Conservation (phyloP, 169 alveolate species). For the Plasmodium adleri region DNA sequence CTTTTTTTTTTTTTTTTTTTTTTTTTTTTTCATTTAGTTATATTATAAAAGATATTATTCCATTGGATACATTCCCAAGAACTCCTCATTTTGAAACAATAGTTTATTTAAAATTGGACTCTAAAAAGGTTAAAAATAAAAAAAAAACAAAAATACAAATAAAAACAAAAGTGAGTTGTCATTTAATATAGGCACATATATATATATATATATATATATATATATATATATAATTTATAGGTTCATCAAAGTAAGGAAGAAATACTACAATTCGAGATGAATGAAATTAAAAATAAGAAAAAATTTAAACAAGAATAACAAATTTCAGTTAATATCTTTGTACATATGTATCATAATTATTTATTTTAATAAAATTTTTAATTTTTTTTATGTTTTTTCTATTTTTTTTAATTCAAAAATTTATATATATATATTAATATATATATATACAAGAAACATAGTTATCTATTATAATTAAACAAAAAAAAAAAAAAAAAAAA, state of each 20-base stretch:
- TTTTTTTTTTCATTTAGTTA: conserved; percentile 32
- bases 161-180: too few species aligned
- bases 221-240: too few species aligned
- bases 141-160: background rate
- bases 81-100: conserved; percentile 74
- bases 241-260: too few species aligned
- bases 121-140: conserved; percentile 36
- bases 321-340: too few species aligned
- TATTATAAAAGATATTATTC: conserved; percentile 59
- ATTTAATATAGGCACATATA: background rate
- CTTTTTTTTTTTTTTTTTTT: conserved; percentile 1
- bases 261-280: too few species aligned
- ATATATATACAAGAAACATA: background rate
- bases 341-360: too few species aligned
- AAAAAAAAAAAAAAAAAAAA: too few species aligned
- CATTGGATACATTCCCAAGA: conserved; percentile 72
- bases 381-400: too few species aligned
- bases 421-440: background rate
- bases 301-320: too few species aligned
- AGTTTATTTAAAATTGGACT: conserved; percentile 49
- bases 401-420: background rate
- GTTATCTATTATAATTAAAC: too few species aligned
- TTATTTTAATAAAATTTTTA: too few species aligned
- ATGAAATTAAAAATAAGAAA: too few species aligned
- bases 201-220: conserved; percentile 2